Evolutionary conservation across 176 grass and related monocot genomes (phyloP), one percentile per base, ranked within the genome.

Genomic region (Hordeum vulgare): DNA sequence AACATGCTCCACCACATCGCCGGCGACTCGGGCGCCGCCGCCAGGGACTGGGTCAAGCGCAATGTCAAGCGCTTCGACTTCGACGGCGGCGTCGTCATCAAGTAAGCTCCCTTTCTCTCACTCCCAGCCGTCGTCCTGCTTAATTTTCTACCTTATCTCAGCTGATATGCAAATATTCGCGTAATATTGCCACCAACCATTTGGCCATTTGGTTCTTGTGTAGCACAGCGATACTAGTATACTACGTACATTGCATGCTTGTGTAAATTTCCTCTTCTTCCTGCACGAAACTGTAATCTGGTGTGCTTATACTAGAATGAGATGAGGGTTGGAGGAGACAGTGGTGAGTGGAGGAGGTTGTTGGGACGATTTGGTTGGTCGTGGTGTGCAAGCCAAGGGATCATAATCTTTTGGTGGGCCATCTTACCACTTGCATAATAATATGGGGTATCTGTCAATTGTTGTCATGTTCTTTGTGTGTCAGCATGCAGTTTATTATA

Each of bases 31-130:
- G 29, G 8, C 8, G 70, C 88, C 4, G 70, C 88, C 4, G 94
- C 94, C 8, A 96, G 80, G 90, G 86, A 96, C n/a, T 96, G 90
- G 94, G 94, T 96, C n/a, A 64, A 71, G 0, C 42, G 12, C 13
- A 96, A 91, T n/a, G 90, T 96, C n/a, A 86, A 77, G 6, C 83
- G 83, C 8, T 93, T 90, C 83, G 86, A 89, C 89, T 96, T 96
- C 69, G 86, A 96, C 51, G 94, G 94, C 59, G 94, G 94, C 41
- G 94, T 85, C 27, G 86, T 71, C 76, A 93, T 96, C 76, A 96
- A 96, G 94, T 96, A 34, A 85, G 5, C 47, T 49, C 45, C 18
- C 11, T 2, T 17, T 23, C 51, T 64, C 12, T 18, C 0, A 3
- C 24, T 26, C 40, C 29, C 76, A 27, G 0, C 18, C 67, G 67